A percentile compares a stretch with the other conserved stretches of the same genome.
Conservation (phyloP, 139 green algal genomes). For the Asterochloris sp. region DNA sequence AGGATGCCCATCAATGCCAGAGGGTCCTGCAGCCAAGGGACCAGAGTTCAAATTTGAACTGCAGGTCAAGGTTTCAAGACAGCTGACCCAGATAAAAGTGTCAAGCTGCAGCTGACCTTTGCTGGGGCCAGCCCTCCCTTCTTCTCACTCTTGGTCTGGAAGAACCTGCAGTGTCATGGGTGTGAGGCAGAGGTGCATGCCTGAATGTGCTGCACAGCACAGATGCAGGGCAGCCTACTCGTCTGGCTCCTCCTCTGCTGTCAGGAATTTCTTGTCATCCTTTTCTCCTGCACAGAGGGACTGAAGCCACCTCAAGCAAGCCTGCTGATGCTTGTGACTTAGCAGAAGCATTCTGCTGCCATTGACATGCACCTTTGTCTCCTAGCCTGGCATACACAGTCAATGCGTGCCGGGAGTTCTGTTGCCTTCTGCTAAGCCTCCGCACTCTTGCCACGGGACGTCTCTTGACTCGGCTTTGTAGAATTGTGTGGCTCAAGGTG, state of each 20-base stretch:
- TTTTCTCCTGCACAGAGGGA: not conserved
- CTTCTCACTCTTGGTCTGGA: slow-evolving; percentile 28
- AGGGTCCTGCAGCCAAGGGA: slow-evolving; percentile 28
- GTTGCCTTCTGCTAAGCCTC: not conserved
- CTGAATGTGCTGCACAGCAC: not conserved
- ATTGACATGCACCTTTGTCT: not conserved
- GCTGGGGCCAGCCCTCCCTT: slow-evolving; percentile 33
- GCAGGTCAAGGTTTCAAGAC: not conserved
- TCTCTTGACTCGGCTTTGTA: not conserved
- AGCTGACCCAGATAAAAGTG: not conserved
- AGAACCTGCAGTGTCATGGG: slow-evolving; percentile 28
- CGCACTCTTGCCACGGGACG: not conserved
- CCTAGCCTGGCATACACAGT: no score
- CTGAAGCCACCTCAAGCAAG: not conserved
- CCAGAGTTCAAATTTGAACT: not conserved
- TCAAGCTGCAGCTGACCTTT: slow-evolving; percentile 4
- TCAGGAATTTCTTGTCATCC: slow-evolving; percentile 12
- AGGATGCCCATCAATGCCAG: slow-evolving; percentile 45
- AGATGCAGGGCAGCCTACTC: slow-evolving; percentile 25
- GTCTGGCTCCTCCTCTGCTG: slow-evolving; percentile 47
- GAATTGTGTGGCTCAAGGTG: not conserved
- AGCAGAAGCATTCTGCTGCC: not conserved
- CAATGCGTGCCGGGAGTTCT: not conserved
- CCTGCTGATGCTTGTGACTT: not conserved
- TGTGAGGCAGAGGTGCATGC: not conserved